Evolutionary conservation across 768 basidiomycete genomes (phyloP).

Genomic region (Leccinum truebloodii): DNA sequence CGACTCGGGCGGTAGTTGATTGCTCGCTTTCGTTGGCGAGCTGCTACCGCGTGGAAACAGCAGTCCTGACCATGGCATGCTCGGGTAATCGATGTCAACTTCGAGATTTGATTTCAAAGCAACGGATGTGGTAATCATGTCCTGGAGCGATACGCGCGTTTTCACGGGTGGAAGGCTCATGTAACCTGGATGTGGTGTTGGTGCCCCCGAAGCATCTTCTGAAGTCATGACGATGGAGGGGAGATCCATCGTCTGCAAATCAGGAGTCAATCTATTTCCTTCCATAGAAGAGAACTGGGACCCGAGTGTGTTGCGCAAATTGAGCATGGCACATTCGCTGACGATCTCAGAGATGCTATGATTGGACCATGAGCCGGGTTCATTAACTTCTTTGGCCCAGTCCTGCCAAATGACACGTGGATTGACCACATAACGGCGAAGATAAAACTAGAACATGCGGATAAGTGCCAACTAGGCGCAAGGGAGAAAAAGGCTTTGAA

Average conservation of each 20-base stretch:
- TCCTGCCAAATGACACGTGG: slow-evolving; percentile 70
- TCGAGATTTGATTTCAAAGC: slow-evolving; percentile 72
- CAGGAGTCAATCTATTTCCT: slow-evolving; percentile 3
- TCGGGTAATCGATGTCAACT: slow-evolving; percentile 56
- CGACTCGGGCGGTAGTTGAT: slow-evolving; percentile 23
- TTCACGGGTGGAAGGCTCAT: slow-evolving; percentile 35
- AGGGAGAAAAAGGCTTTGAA: background rate
- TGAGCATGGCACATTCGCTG: slow-evolving; percentile 70
- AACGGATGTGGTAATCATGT: slow-evolving; percentile 73
- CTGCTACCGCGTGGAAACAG: slow-evolving; percentile 41
- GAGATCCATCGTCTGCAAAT: slow-evolving; percentile 2
- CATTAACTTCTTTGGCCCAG: slow-evolving; percentile 59
- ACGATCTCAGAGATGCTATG: slow-evolving; percentile 62
- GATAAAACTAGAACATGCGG: slow-evolving; percentile 48
- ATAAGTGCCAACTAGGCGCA: slow-evolving; percentile 4
- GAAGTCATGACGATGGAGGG: slow-evolving; percentile 15
- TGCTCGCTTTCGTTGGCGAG: slow-evolving; percentile 26
- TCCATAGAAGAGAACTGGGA: slow-evolving; percentile 27
- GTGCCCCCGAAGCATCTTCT: slow-evolving; percentile 25
- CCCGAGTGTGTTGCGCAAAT: slow-evolving; percentile 56
- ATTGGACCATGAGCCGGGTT: slow-evolving; percentile 66
- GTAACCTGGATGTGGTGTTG: slow-evolving; percentile 37
- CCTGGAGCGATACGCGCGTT: slow-evolving; percentile 60
- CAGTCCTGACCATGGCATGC: slow-evolving; percentile 50
- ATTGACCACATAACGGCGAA: slow-evolving; percentile 74